A percentile compares a stretch with the other conserved stretches of the same genome.
Evolutionary conservation across 768 basidiomycete genomes (phyloP).

Genomic region (Pisolithus marmoratus): DNA sequence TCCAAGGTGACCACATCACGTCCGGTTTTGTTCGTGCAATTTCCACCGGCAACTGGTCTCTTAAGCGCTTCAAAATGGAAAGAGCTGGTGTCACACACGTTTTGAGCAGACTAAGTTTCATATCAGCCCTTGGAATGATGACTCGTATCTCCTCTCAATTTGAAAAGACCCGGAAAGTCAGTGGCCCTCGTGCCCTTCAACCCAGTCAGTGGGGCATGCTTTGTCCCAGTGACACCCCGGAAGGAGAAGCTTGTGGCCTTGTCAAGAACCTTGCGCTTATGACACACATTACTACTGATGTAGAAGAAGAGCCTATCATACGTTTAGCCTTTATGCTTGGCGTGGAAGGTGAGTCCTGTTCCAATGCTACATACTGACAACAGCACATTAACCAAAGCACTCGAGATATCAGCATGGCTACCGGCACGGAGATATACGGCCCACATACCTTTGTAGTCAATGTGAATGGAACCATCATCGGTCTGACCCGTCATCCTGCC

Average conservation of each 20-base stretch:
- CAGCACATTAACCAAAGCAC: conserved; percentile 8
- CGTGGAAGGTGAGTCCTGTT: conserved; percentile 68
- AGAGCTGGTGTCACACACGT: conserved; percentile 98
- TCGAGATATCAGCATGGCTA: conserved; percentile 82
- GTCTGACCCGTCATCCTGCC: conserved; percentile 78
- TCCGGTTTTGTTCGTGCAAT: conserved; percentile 95
- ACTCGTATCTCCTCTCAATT: conserved; percentile 98
- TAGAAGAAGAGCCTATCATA: conserved; percentile 91
- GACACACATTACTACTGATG: conserved; percentile 99
- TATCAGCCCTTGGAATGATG: conserved; percentile 99
- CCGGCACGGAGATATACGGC: conserved; percentile 95
- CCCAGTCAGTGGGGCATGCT: conserved; percentile 99
- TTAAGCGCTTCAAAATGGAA: conserved; percentile 99
- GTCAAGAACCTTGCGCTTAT: conserved; percentile 98
- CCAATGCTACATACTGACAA: conserved; percentile 7
- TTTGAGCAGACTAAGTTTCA: conserved; percentile 90
- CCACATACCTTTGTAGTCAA: conserved; percentile 90
- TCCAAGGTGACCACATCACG: conserved; percentile 95
- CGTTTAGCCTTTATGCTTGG: conserved; percentile 91
- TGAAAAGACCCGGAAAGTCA: conserved; percentile 98
- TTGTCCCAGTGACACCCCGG: conserved; percentile 97
- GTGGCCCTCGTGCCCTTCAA: conserved; percentile 93
- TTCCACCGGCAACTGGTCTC: conserved; percentile 97
- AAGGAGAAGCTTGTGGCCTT: conserved; percentile 98
- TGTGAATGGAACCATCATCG: conserved; percentile 94